Percentiles rank a stretch among this genome's conserved stretches.
Evolutionary conservation across 1,284 basidiomycete species (phyloP).

Genomic region (Heterobasidion irregulare): DNA sequence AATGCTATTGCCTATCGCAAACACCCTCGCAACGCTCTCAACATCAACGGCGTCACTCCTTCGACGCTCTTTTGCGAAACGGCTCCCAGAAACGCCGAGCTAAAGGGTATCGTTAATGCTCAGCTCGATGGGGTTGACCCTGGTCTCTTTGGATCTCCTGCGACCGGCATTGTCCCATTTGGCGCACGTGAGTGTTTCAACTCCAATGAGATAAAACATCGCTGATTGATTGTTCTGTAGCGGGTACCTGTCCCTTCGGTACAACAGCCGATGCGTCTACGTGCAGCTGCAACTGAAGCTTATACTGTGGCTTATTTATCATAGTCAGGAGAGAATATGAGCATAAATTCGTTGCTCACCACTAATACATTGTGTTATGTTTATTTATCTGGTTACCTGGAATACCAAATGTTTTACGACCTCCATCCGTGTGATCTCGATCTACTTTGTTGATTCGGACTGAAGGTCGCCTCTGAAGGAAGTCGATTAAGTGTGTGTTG

Average conservation of each 20-base stretch:
- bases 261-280: constrained; percentile 22
- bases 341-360: neutral
- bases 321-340: neutral
- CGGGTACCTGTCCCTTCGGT: constrained; percentile 32
- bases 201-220: neutral
- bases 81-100: constrained; percentile 36
- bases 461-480: neutral
- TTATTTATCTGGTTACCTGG: too few species aligned
- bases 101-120: constrained; percentile 37
- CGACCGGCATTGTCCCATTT: constrained; percentile 12
- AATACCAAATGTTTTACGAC: too few species aligned
- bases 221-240: constrained; percentile 13
- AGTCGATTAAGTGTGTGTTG: neutral
- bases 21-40: constrained; percentile 32
- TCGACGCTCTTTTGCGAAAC: constrained; percentile 42
- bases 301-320: neutral
- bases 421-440: too few species aligned
- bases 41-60: constrained; percentile 28
- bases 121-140: constrained; percentile 32
- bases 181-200: constrained; percentile 4
- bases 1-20: constrained; percentile 31
- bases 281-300: constrained; percentile 6
- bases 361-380: too few species aligned
- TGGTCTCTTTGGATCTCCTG: constrained; percentile 28
- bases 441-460: neutral